Conservation (phyloP, 208 protist genomes). For the Crithidia bombi region DNA sequence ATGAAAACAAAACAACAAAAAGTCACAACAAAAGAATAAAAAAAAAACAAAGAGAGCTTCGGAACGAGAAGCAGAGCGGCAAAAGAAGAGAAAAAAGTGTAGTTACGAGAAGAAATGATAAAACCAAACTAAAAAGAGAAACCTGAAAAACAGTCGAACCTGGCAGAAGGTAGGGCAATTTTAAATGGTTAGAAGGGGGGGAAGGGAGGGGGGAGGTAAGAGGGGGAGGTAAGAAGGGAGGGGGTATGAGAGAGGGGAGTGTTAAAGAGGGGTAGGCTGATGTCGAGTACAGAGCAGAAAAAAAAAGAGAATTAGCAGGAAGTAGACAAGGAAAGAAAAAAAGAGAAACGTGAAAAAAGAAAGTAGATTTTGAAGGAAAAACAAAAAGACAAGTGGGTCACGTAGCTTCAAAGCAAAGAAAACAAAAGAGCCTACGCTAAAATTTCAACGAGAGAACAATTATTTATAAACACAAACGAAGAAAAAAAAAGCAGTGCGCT, state of each 20-base stretch:
- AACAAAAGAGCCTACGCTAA: background rate
- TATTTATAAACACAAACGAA: background rate
- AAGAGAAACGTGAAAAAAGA: background rate
- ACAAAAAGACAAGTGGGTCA: background rate
- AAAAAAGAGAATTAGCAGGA: background rate
- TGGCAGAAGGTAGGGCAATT: too few relatives aligned
- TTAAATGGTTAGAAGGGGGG: too few relatives aligned
- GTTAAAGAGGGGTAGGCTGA: background rate
- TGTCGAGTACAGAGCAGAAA: background rate
- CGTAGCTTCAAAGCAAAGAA: background rate
- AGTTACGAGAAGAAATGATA: too few relatives aligned
- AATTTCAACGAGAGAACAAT: too few relatives aligned
- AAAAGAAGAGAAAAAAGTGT: too few relatives aligned
- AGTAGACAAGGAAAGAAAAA: background rate
- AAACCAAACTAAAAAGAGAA: too few relatives aligned
- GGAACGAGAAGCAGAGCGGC: too few relatives aligned
- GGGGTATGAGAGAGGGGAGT: slow-evolving; percentile 1
- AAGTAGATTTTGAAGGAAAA: background rate
- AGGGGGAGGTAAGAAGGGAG: too few relatives aligned
- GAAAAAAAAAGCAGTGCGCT: too few relatives aligned
- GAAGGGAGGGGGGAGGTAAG: background rate
- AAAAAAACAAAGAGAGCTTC: slow-evolving; percentile 1
- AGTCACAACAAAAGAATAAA: background rate
- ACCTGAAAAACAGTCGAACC: too few relatives aligned
- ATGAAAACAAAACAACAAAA: too few relatives aligned